Evolutionary conservation across 192 early-diverging fungal species (phyloP), one percentile per base, ranked within the genome.

Genomic region (Umbelopsis ramanniana): DNA sequence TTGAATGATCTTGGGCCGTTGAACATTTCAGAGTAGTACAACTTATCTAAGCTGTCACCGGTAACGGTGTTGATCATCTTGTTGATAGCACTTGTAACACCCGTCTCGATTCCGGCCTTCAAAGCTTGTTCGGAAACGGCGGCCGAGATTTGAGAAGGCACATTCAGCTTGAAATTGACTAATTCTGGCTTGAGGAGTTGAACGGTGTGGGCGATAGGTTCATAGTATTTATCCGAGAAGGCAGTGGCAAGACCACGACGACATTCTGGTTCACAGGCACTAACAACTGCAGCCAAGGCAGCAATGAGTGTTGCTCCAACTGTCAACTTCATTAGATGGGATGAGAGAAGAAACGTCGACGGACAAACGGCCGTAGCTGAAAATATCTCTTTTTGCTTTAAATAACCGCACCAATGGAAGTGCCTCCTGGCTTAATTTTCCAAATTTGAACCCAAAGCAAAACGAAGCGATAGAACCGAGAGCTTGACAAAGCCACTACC

Each of bases 261-360:
- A 46, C 86, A 88, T n/a, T 79, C 78, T 19, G 63, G 72, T 73
- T 88, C 86, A 70, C 86, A 88, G 14, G 83, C 84, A 10, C 72
- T 54, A 0, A 52, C 69, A 26, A 70, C 22, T 26, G 79, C 24
- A 17, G 57, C 70, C 17, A 66, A 33, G 19, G 70, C 12, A 19
- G 73, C 47, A 1, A 74, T 9, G 8, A 69, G 29, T 19, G 52
- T 53, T 5, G 74, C 43, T 48, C 40, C 43, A 40, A 53, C 52
- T 4, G 50, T 40, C 52, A 72, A 50, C 63, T 70, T 46, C 52
- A 63, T 79, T 63, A 29, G 26, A 35, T 63, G 57, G 17, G 57
- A 63, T 63, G 57, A 29, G 29, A 29, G 11, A 37, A 37, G 37
- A 37, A 37, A n/a, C n/a, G n/a, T n/a, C n/a, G 19, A 50, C 48